Conservation (phyloP, 495 filamentous ascomycete species). For the Penicillium odoratum region DNA sequence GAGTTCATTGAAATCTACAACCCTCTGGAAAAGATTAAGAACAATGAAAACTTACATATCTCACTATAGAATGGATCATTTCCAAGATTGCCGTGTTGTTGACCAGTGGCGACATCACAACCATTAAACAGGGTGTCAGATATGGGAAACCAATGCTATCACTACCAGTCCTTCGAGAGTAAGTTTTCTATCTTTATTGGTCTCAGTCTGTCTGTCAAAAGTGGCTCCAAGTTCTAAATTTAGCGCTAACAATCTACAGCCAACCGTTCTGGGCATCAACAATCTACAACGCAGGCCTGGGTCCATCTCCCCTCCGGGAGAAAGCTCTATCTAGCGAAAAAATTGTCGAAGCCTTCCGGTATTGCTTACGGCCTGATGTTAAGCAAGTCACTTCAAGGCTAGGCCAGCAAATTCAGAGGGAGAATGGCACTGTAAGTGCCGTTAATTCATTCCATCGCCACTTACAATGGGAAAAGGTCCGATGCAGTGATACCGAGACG, state of each 20-base stretch:
- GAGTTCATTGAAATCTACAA: neutral
- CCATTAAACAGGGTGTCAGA: neutral
- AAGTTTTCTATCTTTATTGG: neutral
- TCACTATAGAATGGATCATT: neutral
- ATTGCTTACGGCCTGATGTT: neutral
- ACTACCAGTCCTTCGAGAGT: slow-evolving; percentile 6
- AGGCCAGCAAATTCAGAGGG: neutral
- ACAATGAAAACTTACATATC: neutral
- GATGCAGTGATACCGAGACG: neutral
- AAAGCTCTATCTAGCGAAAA: neutral
- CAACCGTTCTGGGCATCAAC: neutral
- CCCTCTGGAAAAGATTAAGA: neutral
- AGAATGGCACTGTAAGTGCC: slow-evolving; percentile 1
- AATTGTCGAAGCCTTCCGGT: neutral
- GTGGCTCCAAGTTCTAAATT: neutral
- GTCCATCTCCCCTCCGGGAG: neutral
- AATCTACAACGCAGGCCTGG: neutral
- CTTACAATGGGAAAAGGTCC: neutral
- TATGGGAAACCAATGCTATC: slow-evolving; percentile 7
- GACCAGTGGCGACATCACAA: neutral
- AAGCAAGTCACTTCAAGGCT: neutral
- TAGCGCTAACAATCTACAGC: neutral
- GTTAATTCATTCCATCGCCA: slow-evolving; percentile 6
- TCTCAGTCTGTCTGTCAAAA: neutral
- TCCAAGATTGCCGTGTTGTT: neutral